A percentile compares a stretch with the other conserved stretches of the same genome.
Conservation (phyloP, 805 yeast species). For the Candida taoyuanica region DNA sequence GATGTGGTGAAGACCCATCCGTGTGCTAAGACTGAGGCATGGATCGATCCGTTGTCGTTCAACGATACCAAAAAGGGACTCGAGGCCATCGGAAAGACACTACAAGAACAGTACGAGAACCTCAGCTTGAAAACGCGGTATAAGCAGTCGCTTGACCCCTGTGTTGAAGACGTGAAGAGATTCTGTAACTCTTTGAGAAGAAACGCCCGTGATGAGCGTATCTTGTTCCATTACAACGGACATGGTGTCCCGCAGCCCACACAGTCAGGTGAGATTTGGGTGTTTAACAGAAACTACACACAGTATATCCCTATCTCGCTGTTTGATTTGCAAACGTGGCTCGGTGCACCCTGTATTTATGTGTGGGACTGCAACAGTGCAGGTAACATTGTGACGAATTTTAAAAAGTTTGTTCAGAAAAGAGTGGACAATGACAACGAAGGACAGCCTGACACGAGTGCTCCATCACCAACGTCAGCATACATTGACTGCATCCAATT, state of each 20-base stretch:
- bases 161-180: conserved; percentile 91
- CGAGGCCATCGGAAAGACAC: conserved; percentile 82
- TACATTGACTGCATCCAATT: conserved; percentile 87
- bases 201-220: conserved; percentile 89
- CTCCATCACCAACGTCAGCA: conserved; percentile 40
- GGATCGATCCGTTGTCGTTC: conserved; percentile 83
- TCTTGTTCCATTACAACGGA: conserved; percentile 92
- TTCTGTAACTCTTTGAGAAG: conserved; percentile 85
- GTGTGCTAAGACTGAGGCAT: conserved; percentile 86
- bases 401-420: conserved; percentile 84
- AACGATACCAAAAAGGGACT: conserved; percentile 87
- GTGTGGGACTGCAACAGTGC: conserved; percentile 95
- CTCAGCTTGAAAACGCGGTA: conserved; percentile 82
- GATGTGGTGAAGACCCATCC: conserved; percentile 91
- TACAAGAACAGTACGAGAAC: conserved; percentile 87
- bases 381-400: conserved; percentile 86
- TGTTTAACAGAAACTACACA: conserved; percentile 92
- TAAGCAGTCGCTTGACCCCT: conserved; percentile 89
- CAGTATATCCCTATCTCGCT: conserved; percentile 95
- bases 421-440: conserved; percentile 83
- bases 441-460: conserved; percentile 37
- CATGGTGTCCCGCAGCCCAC: conserved; percentile 99
- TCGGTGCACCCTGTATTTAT: conserved; percentile 95
- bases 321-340: conserved; percentile 94
- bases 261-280: conserved; percentile 96